Evolutionary conservation across 371 early-diverging fungal genomes (phyloP).

Genomic region (Apophysomyces trapeziformis): DNA sequence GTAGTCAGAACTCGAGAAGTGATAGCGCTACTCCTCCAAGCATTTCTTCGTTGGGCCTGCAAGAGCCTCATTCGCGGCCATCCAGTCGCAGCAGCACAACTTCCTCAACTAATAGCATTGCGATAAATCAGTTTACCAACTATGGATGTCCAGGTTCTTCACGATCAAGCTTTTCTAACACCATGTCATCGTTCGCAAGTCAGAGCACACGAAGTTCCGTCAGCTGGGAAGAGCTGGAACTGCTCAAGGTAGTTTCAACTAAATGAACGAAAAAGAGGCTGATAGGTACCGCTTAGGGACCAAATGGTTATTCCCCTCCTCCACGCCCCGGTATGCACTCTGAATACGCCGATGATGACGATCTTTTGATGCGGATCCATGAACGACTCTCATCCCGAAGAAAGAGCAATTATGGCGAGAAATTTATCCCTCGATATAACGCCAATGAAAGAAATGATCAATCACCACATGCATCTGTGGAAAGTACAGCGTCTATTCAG

Average conservation of each 20-base stretch:
- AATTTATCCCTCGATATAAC: not conserved
- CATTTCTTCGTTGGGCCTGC: not conserved
- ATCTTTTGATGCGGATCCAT: not conserved
- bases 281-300: not conserved
- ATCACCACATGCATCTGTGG: not conserved
- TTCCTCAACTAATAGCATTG: constrained; percentile 26
- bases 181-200: constrained; percentile 26
- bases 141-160: constrained; percentile 4
- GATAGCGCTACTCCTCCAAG: not conserved
- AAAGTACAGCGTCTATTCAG: not conserved
- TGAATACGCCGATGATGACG: not conserved
- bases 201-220: constrained; percentile 36
- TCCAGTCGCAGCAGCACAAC: constrained; percentile 29
- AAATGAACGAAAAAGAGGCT: not conserved
- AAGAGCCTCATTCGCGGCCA: constrained; percentile 19
- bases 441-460: not conserved
- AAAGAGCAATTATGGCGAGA: not conserved
- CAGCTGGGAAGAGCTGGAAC: constrained; percentile 35
- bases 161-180: constrained; percentile 18
- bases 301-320: not conserved
- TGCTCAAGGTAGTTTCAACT: constrained; percentile 22
- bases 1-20: not conserved
- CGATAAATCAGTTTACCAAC: constrained; percentile 14
- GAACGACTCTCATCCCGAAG: not conserved
- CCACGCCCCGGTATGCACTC: not conserved